Evolutionary conservation across 1,284 basidiomycete genomes (phyloP), one percentile per base, ranked within the genome.

Genomic region (Irpex rosettiformis): DNA sequence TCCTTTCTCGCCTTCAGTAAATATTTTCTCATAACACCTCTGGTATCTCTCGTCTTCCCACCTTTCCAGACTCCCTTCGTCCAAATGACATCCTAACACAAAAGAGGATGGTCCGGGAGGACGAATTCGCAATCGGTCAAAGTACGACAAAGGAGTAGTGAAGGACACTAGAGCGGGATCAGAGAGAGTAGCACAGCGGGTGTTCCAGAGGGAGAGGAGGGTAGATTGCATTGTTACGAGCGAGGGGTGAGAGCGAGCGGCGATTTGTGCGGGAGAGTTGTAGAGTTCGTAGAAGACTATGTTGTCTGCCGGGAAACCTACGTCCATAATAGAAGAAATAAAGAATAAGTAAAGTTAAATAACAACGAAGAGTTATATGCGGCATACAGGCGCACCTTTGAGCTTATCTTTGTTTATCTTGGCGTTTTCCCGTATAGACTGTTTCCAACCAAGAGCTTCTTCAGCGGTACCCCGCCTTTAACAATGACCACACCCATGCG

Each of bases 201-300:
- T 70, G 60, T 83, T 78, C 81, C 87, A 91, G 24, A 91, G 77
- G 3, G 76, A 75, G 8, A 91, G 76, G 8, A 91, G 76, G 5
- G 76, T 77, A 42, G 72, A 73, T 59, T 86, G 83, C 1, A 83
- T 80, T 5, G 70, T 66, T 40, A 86, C 72, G 2, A 86, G 64
- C 8, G 73, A 73, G 0, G 78, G 77, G 62, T 88, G 84, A 0
- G 81, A 81, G 28, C 85, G 81, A 1, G 83, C 84, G 10, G 66
- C 63, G 0, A 84, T 77, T 70, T 90, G 88, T 5, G 81, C 66
- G 59, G 75, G 79, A 3, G 85, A 82, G 72, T 89, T 83, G 72
- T 91, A 91, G 3, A 91, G 66, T 66, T 91, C 88, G 66, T 81
- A 91, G 18, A 84, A 86, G 70, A 90, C 88, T 57, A 88, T 84